These are phyloP conservation scores for Mycena galericulata DNA, from an alignment of 768 basidiomycete genomes.

Conservation along the genomic window DNA sequence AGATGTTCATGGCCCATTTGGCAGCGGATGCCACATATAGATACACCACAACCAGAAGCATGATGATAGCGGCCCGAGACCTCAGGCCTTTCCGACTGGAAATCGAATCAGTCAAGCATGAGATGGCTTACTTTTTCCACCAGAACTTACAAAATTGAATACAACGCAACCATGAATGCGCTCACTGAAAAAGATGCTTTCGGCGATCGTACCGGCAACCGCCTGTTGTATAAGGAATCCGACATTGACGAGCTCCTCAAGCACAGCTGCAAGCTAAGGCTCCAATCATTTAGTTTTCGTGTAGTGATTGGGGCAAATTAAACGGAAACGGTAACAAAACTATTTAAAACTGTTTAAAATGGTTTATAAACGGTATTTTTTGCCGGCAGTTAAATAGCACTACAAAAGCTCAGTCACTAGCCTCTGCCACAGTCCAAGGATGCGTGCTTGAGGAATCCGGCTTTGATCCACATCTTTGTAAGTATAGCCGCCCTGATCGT, in stretches of 20 bases:
- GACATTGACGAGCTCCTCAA: too few relatives aligned
- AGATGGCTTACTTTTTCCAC: conserved; percentile 17
- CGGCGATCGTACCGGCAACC: conserved; percentile 17
- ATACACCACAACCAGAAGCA: conserved; percentile 28
- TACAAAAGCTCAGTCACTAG: too few relatives aligned
- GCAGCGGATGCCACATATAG: conserved; percentile 23
- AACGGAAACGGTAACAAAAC: too few relatives aligned
- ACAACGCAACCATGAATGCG: conserved; percentile 18
- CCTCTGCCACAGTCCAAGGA: too few relatives aligned
- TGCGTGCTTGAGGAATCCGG: too few relatives aligned
- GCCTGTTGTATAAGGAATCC: conserved; percentile 16
- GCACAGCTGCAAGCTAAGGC: conserved; percentile 14
- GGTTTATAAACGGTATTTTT: too few relatives aligned
- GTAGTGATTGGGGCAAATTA: conserved; percentile 6
- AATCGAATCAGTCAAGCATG: conserved; percentile 17
- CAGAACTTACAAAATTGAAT: conserved; percentile 24
- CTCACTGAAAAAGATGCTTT: conserved; percentile 20
- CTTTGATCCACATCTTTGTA: too few relatives aligned
- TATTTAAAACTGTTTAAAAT: too few relatives aligned
- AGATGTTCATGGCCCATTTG: conserved; percentile 24
- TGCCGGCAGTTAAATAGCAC: too few relatives aligned
- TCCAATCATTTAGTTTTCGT: too few relatives aligned
- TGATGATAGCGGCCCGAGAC: conserved; percentile 16
- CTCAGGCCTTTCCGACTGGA: too few relatives aligned
- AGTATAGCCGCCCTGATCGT: too few relatives aligned